Evolutionary conservation across 1,284 basidiomycete species (phyloP).

Genomic region (Leccinum pachyderme): DNA sequence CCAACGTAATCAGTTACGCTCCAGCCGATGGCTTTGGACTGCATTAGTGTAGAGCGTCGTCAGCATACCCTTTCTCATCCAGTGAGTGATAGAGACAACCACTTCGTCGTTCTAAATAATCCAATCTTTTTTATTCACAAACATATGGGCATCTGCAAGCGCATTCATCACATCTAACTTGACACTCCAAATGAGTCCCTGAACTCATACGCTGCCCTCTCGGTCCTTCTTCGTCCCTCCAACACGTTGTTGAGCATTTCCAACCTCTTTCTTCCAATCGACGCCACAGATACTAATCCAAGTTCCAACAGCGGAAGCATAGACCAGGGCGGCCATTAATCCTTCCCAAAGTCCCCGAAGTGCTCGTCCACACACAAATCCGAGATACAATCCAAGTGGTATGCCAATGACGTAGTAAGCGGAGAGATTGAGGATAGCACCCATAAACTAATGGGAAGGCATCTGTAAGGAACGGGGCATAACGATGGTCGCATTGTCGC

Average conservation of each 20-base stretch:
- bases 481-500: constrained; percentile 3
- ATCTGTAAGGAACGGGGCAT: not conserved
- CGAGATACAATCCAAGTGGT: constrained; percentile 65
- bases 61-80: too few species aligned
- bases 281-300: constrained; percentile 47
- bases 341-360: constrained; percentile 69
- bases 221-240: constrained; percentile 15
- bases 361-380: constrained; percentile 49
- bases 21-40: too few species aligned
- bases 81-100: too few species aligned
- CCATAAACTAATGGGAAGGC: constrained; percentile 38
- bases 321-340: constrained; percentile 61
- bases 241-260: constrained; percentile 43
- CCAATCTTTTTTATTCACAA: too few species aligned
- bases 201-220: not conserved
- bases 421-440: constrained; percentile 59
- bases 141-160: too few species aligned
- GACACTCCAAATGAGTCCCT: not conserved
- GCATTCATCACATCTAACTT: not conserved
- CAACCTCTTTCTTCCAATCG: constrained; percentile 64
- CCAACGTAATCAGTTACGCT: too few species aligned
- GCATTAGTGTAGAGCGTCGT: too few species aligned
- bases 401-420: constrained; percentile 71
- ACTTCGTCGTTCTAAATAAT: too few species aligned
- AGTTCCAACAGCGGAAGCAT: constrained; percentile 49